Conservation (phyloP, 2,329 filamentous ascomycete genomes). For the Sporothrix curviconia region DNA sequence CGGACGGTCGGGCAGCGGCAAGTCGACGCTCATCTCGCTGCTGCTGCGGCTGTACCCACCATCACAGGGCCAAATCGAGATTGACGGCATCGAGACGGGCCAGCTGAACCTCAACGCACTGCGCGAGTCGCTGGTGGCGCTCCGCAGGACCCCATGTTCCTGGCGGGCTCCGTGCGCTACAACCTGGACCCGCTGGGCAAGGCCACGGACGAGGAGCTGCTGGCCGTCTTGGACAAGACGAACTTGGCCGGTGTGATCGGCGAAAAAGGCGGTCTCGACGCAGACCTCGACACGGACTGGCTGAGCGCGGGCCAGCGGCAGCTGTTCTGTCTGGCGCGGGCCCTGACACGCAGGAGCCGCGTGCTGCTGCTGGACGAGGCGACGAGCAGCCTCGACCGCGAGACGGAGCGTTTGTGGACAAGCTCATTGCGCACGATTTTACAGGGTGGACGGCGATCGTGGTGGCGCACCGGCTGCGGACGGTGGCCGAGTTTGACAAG, state of each 20-base stretch:
- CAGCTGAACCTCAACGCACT: slow-evolving; percentile 23
- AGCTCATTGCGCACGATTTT: slow-evolving; percentile 47
- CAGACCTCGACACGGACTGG: slow-evolving; percentile 27
- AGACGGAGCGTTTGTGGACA: slow-evolving; percentile 51
- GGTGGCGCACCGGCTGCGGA: slow-evolving; percentile 32
- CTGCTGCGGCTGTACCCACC: slow-evolving; percentile 43
- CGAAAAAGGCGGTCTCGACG: slow-evolving; percentile 33
- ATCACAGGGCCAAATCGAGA: slow-evolving; percentile 34
- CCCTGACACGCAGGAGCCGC: slow-evolving; percentile 35
- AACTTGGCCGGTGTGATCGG: slow-evolving; percentile 27
- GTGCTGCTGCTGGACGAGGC: slow-evolving; percentile 42
- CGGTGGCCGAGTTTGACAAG: slow-evolving; percentile 43
- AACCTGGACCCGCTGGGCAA: slow-evolving; percentile 41
- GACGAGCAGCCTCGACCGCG: slow-evolving; percentile 44
- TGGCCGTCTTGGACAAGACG: slow-evolving; percentile 19
- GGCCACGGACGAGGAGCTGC: slow-evolving; percentile 29
- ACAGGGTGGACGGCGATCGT: slow-evolving; percentile 45
- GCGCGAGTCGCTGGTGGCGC: slow-evolving; percentile 32
- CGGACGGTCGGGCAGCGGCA: slow-evolving; percentile 30
- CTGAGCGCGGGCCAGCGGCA: slow-evolving; percentile 42
- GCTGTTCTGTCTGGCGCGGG: slow-evolving; percentile 43
- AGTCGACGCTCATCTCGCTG: slow-evolving; percentile 29
- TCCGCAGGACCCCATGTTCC: slow-evolving; percentile 47
- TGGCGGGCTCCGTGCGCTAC: slow-evolving; percentile 41
- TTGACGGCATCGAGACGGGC: slow-evolving; percentile 37